Evolutionary conservation across 176 grass and related monocot species (phyloP), one percentile per base, ranked within the genome.

Genomic region (Otatea glauca): DNA sequence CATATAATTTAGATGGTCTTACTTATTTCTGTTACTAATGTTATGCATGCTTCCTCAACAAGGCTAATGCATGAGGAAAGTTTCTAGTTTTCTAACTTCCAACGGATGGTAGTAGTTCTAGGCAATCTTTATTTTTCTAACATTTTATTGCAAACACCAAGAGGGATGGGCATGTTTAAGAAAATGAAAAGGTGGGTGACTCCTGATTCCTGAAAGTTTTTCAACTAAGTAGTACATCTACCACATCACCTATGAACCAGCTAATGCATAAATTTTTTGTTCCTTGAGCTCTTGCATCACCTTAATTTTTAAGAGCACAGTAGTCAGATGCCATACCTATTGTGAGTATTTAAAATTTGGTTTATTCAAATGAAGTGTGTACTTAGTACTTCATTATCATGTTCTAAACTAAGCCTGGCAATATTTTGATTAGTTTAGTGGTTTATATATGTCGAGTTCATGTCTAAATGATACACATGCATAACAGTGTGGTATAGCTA

Each of bases 231-330:
- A 55, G 48, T 54, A 55, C 27, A 49, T 53, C 4, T 74, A 24
- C 17, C 49, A n/a, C 8, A 21, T 21, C 72, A 56, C 10, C 27
- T 13, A 20, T 35, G 20, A 56, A 75, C 25, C 17, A 75, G 4
- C 47, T 16, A 47, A 48, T 74, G 0, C 5, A 34, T 54, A 48
- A 74, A 29, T 5, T 53, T 21, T 74, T 27, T 1, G 27, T 54
- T 74, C 48, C 23, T 54, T 20, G 2, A 48, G 15, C 47, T 51
- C 1, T 34, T 54, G 48, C 72, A 13, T 34, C 27, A 37, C 72
- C 72, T 51, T 74, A 74, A 37, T 74, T 74, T 53, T 74, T 6
- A 74, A 18, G 29, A 54, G 25, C 27, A 54, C 24, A 17, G n/a
- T 27, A 63, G 60, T 63, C 60, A 63, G 24, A 74, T 21, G 49